A percentile compares a stretch with the other conserved stretches of the same genome.
Conservation (phyloP, 176 grass and related monocot species). For the Musa schizocarpa region DNA sequence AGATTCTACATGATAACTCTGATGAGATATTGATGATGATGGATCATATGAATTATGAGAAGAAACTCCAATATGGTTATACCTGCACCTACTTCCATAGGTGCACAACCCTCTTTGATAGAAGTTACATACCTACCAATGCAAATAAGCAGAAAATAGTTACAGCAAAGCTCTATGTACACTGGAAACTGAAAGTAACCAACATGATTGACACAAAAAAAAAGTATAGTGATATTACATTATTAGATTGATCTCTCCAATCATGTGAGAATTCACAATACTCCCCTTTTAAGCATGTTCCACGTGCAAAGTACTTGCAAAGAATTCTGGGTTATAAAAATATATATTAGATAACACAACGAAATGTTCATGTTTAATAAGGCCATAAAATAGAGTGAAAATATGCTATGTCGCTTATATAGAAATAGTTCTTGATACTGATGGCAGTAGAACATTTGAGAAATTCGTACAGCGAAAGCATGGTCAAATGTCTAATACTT, state of each 20-base stretch:
- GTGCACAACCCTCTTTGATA: slow-evolving; percentile 74
- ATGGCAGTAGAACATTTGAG: too few relatives aligned
- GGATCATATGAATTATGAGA: slow-evolving; percentile 15
- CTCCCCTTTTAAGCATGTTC: slow-evolving; percentile 5
- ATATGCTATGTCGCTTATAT: too few relatives aligned
- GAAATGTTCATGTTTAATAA: too few relatives aligned
- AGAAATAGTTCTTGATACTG: too few relatives aligned
- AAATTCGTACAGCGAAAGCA: too few relatives aligned
- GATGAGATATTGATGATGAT: slow-evolving; percentile 15
- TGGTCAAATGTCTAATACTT: too few relatives aligned
- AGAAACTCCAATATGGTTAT: slow-evolving; percentile 49
- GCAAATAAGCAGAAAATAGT: neutral
- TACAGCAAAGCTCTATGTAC: neutral
- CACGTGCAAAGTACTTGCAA: slow-evolving; percentile 11
- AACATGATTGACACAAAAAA: neutral
- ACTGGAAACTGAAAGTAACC: neutral
- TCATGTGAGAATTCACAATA: slow-evolving; percentile 10
- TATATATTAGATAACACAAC: neutral
- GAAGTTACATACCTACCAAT: slow-evolving; percentile 55
- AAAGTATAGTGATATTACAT: neutral
- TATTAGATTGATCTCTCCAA: slow-evolving; percentile 1
- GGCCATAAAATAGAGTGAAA: too few relatives aligned
- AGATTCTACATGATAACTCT: slow-evolving; percentile 23
- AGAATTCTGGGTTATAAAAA: neutral
- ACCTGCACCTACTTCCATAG: slow-evolving; percentile 62